Conservation (phyloP, 805 yeast genomes). For the Candida maesae region DNA sequence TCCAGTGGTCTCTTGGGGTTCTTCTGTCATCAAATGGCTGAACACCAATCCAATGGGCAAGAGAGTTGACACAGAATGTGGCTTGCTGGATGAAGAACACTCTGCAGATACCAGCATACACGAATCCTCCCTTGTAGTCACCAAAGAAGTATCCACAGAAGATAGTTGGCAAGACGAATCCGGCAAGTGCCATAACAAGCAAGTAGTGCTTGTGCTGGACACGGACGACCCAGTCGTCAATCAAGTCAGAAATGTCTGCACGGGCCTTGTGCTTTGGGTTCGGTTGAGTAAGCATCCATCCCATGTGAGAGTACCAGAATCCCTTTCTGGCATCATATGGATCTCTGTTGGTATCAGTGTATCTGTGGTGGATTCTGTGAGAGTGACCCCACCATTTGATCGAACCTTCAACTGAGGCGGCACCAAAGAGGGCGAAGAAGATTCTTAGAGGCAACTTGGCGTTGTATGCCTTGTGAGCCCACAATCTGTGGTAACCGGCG, state of each 20-base stretch:
- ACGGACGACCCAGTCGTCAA: slow-evolving; percentile 74
- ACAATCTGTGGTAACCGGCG: slow-evolving; percentile 80
- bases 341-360: slow-evolving; percentile 78
- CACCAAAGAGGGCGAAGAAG: slow-evolving; percentile 74
- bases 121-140: slow-evolving; percentile 69
- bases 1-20: slow-evolving; percentile 79
- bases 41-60: slow-evolving; percentile 83
- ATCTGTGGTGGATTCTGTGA: slow-evolving; percentile 83
- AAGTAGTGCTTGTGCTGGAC: slow-evolving; percentile 80
- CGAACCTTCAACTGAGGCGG: slow-evolving; percentile 80
- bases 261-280: slow-evolving; percentile 75
- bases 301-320: slow-evolving; percentile 80
- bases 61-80: slow-evolving; percentile 80
- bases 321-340: slow-evolving; percentile 86
- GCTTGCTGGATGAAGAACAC: slow-evolving; percentile 76
- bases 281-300: slow-evolving; percentile 81
- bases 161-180: slow-evolving; percentile 59
- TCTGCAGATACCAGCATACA: slow-evolving; percentile 72
- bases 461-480: slow-evolving; percentile 74
- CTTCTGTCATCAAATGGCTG: slow-evolving; percentile 87
- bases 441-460: slow-evolving; percentile 58
- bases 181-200: slow-evolving; percentile 53
- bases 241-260: slow-evolving; percentile 60
- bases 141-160: slow-evolving; percentile 52
- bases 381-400: slow-evolving; percentile 89